Evolutionary conservation across 306 rosid species (phyloP).

Genomic region (Gleditsia sinensis): DNA sequence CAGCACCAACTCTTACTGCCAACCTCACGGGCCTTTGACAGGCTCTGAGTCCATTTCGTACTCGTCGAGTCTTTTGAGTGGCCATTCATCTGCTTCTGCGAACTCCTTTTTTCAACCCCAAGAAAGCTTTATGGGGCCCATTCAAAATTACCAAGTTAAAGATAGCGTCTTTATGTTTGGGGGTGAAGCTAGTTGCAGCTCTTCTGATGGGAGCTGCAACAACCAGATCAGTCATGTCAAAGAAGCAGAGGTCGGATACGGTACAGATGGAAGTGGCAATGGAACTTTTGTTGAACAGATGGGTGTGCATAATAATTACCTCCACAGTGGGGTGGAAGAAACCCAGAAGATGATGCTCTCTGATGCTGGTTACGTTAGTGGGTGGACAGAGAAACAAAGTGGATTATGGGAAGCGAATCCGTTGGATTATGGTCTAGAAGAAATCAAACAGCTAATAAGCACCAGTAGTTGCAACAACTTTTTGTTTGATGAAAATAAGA

Average conservation of each 20-base stretch:
- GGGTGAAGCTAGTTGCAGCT: conserved; percentile 66
- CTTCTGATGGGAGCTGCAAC: conserved; percentile 61
- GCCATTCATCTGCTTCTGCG: conserved; percentile 37
- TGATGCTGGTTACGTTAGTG: conserved; percentile 25
- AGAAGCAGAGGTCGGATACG: conserved; percentile 33
- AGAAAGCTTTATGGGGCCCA: conserved; percentile 46
- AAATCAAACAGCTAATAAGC: conserved; percentile 66
- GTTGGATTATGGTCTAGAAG: conserved; percentile 66
- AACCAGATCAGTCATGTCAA: conserved; percentile 35
- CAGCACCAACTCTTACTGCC: conserved; percentile 26
- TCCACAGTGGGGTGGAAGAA: conserved; percentile 43
- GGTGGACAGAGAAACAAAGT: conserved; percentile 36
- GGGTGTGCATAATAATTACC: conserved; percentile 23
- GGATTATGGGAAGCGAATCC: conserved; percentile 54
- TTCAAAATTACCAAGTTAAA: conserved; percentile 38
- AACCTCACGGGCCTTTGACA: conserved; percentile 36
- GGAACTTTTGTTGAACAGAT: conserved; percentile 33
- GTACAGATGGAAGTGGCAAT: not conserved
- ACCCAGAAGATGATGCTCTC: conserved; percentile 39
- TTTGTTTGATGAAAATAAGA: conserved; percentile 67
- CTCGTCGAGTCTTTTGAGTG: conserved; percentile 45
- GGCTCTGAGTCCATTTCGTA: conserved; percentile 42
- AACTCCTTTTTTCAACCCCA: conserved; percentile 42
- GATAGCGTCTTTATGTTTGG: conserved; percentile 46
- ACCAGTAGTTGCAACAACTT: conserved; percentile 49